These are phyloP conservation scores for Brassica incana DNA, from an alignment of 345 rosid genomes.

Conservation along the genomic window DNA sequence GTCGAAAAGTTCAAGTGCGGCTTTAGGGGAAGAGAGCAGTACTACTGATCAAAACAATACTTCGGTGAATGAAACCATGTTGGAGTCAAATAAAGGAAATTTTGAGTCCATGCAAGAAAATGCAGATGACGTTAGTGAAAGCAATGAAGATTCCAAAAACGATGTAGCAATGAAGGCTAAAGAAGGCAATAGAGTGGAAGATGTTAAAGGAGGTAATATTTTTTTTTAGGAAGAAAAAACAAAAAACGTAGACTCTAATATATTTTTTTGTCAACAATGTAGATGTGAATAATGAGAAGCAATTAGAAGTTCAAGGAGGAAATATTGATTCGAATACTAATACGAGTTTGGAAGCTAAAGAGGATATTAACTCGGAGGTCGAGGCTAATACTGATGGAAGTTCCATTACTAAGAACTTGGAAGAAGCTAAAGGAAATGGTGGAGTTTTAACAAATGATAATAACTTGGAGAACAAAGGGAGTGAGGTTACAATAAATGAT, in stretches of 20 bases:
- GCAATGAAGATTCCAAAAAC: neutral
- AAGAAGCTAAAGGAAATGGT: slow-evolving; percentile 1
- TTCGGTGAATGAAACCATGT: neutral
- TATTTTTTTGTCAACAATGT: neutral
- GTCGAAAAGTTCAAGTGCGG: neutral
- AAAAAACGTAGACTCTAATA: neutral
- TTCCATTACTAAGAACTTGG: neutral
- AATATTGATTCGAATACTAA: neutral
- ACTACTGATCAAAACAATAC: neutral
- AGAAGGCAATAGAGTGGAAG: neutral
- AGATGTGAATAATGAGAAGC: neutral
- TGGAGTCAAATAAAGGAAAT: neutral
- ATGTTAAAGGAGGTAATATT: slow-evolving; percentile 12
- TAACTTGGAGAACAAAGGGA: slow-evolving; percentile 12
- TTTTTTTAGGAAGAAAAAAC: neutral
- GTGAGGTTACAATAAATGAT: neutral
- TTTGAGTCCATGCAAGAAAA: neutral
- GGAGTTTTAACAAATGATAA: neutral
- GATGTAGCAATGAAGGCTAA: neutral
- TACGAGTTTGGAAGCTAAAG: slow-evolving; percentile 14
- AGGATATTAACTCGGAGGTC: neutral
- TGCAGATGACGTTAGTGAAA: neutral
- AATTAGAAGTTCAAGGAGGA: slow-evolving; percentile 7
- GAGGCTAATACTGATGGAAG: neutral
- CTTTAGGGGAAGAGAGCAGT: neutral